Evolutionary conservation across 2,329 filamentous ascomycete genomes (phyloP).

Genomic region (Cladorrhinum sp.): DNA sequence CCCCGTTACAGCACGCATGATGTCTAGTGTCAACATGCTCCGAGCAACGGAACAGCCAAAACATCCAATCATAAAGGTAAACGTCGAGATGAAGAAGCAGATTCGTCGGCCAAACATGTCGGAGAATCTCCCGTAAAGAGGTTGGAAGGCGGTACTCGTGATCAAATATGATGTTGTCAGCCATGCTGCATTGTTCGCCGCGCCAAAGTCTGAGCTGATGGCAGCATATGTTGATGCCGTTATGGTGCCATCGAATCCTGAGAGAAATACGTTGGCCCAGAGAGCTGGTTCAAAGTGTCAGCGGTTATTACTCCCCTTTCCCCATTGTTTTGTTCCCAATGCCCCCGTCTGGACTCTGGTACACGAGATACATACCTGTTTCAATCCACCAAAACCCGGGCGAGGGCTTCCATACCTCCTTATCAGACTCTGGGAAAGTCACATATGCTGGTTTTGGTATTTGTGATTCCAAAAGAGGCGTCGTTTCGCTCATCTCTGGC

Average conservation of each 20-base stretch:
- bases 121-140: conserved; percentile 66
- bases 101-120: conserved; percentile 63
- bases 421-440: conserved; percentile 14
- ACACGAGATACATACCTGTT: conserved; percentile 59
- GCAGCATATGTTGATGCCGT: conserved; percentile 71
- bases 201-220: conserved; percentile 68
- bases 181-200: conserved; percentile 71
- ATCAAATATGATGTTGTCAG: conserved; percentile 69
- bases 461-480: conserved; percentile 22
- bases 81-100: conserved; percentile 60
- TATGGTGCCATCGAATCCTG: conserved; percentile 67
- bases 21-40: conserved; percentile 58
- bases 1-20: conserved; percentile 62
- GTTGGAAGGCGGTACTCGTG: conserved; percentile 68
- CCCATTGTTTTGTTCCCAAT: not conserved
- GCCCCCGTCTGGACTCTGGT: not conserved
- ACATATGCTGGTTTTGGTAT: conserved; percentile 19
- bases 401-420: conserved; percentile 44
- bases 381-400: conserved; percentile 55
- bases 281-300: conserved; percentile 12
- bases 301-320: not conserved
- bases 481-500: conserved; percentile 17
- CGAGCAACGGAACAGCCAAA: conserved; percentile 61
- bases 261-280: conserved; percentile 56
- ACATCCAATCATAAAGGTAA: conserved; percentile 61